Conservation (phyloP, 2,329 filamentous ascomycete genomes). For the Epicoccum sorghinum region DNA sequence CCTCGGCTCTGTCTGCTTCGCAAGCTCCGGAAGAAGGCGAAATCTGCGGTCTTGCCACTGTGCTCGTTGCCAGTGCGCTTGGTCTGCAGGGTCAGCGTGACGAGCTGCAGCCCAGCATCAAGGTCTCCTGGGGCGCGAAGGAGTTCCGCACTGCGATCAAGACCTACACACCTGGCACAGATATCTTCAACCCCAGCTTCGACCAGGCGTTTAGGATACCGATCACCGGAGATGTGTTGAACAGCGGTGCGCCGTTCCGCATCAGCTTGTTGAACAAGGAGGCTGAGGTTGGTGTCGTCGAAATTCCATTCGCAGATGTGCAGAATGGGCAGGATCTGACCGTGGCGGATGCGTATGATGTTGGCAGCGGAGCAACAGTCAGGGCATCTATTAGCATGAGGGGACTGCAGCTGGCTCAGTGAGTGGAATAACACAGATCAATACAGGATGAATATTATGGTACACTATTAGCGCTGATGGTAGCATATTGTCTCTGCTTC, state of each 20-base stretch:
- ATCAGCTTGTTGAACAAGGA: slow-evolving; percentile 38
- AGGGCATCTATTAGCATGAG: slow-evolving; percentile 32
- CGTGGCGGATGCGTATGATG: slow-evolving; percentile 30
- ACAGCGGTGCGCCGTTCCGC: slow-evolving; percentile 29
- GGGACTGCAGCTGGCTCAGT: slow-evolving; percentile 28
- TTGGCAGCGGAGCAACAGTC: slow-evolving; percentile 34
- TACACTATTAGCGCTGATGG: too few species aligned
- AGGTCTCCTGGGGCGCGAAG: slow-evolving; percentile 51
- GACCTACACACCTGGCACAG: slow-evolving; percentile 53
- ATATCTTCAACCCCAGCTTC: slow-evolving; percentile 58
- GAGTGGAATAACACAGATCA: not conserved
- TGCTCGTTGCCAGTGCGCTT: slow-evolving; percentile 53
- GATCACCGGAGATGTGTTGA: slow-evolving; percentile 42
- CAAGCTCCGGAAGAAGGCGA: slow-evolving; percentile 31
- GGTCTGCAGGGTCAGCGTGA: slow-evolving; percentile 53
- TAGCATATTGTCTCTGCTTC: too few species aligned
- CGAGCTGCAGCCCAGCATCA: slow-evolving; percentile 55
- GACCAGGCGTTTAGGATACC: slow-evolving; percentile 55
- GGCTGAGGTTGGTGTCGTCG: slow-evolving; percentile 32
- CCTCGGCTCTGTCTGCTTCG: slow-evolving; percentile 38
- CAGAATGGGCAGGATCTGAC: slow-evolving; percentile 27
- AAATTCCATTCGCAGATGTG: slow-evolving; percentile 37
- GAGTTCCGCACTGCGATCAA: slow-evolving; percentile 52
- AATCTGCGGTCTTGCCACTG: slow-evolving; percentile 51
- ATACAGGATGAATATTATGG: too few species aligned